Evolutionary conservation across 1,284 basidiomycete genomes (phyloP).

Genomic region (Lignosus rhinocerotis): DNA sequence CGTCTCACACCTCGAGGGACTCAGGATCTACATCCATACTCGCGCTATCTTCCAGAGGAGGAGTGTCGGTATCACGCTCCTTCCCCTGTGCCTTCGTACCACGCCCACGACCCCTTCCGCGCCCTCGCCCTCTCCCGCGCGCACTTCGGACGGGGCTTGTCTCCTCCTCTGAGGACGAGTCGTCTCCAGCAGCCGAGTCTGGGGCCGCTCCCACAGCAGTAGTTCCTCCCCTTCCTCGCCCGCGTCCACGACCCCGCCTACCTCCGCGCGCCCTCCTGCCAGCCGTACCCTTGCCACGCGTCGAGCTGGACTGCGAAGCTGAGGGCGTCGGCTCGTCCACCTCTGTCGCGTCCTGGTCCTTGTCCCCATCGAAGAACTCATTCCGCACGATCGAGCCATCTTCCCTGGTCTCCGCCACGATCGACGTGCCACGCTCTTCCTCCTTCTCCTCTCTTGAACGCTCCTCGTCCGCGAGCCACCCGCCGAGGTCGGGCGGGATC

Average conservation of each 20-base stretch:
- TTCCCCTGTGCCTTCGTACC: conserved; percentile 15
- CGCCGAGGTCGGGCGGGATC: conserved; percentile 89
- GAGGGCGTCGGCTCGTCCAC: conserved; percentile 12
- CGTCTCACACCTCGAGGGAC: conserved; percentile 6
- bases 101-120: conserved; percentile 24
- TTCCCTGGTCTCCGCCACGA: conserved; percentile 56
- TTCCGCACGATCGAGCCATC: conserved; percentile 56
- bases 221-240: conserved; percentile 8
- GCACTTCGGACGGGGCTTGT: conserved; percentile 16
- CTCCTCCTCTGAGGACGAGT: conserved; percentile 21
- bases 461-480: conserved; percentile 79
- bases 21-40: conserved; percentile 23
- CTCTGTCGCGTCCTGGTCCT: conserved; percentile 42
- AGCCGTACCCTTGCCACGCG: conserved; percentile 8
- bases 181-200: conserved; percentile 16
- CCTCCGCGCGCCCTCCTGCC: conserved; percentile 20
- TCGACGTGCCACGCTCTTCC: conserved; percentile 59
- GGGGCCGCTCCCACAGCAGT: conserved; percentile 8
- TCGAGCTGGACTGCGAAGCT: conserved; percentile 7
- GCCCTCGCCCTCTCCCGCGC: conserved; percentile 24
- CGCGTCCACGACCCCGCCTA: conserved; percentile 21
- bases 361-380: conserved; percentile 75
- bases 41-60: conserved; percentile 15
- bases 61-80: conserved; percentile 22
- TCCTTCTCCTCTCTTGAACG: conserved; percentile 70